A percentile compares a stretch with the other conserved stretches of the same genome.
Evolutionary conservation across 176 grass and related monocot genomes (phyloP).

Genomic region (Zea mays): Zm-B73-REFERENCE-NAM-5.0 NC_050099.1:167699501-167700000

Average conservation of each 20-base stretch:
- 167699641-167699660: too few species aligned
- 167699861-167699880: slow-evolving; percentile 77
- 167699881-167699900: slow-evolving; percentile 32
- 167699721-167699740: slow-evolving; percentile 48
- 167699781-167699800: slow-evolving; percentile 72
- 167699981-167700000: slow-evolving; percentile 7
- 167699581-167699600: too few species aligned
- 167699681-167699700: slow-evolving; percentile 88
- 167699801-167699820: slow-evolving; percentile 69
- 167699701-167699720: slow-evolving; percentile 78
- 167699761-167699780: slow-evolving; percentile 80
- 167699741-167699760: slow-evolving; percentile 95
- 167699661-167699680: too few species aligned
- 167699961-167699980: background rate
- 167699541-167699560: too few species aligned
- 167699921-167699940: background rate
- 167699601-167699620: too few species aligned
- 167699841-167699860: slow-evolving; percentile 54
- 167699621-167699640: too few species aligned
- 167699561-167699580: too few species aligned
- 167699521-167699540: too few species aligned
- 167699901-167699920: background rate
- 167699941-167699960: background rate
- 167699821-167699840: slow-evolving; percentile 72
- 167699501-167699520: too few species aligned